These are phyloP conservation scores for Haematococcus sp. DNA, from an alignment of 139 green algal genomes.

Conservation along the genomic window DNA sequence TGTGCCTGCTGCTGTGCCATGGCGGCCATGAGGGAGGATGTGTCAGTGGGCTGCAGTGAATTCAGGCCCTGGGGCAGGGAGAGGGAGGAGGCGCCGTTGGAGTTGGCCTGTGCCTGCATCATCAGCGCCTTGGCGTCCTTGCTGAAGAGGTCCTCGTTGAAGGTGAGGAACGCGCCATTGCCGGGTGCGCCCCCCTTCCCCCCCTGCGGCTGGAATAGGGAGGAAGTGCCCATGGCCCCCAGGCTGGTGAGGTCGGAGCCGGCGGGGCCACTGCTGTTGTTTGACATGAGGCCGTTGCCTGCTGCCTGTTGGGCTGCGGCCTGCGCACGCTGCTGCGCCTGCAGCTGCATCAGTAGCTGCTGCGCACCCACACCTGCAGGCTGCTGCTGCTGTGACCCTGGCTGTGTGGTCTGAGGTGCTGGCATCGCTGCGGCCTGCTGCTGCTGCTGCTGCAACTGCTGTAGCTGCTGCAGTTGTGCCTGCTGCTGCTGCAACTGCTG, in stretches of 20 bases:
- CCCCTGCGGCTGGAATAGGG: slow-evolving; percentile 11
- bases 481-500: not conserved
- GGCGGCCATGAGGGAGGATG: no score
- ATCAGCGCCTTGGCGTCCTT: slow-evolving; percentile 5
- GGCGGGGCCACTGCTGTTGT: no score
- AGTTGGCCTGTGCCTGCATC: not conserved
- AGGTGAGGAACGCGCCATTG: slow-evolving; percentile 26
- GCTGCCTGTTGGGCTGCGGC: slow-evolving; percentile 19
- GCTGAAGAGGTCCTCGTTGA: slow-evolving; percentile 24
- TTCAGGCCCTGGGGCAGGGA: slow-evolving; percentile 11
- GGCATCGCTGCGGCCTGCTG: not conserved
- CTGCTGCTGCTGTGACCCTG: not conserved
- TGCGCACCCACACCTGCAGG: not conserved
- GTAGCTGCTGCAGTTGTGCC: slow-evolving; percentile 9
- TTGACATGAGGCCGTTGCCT: not conserved
- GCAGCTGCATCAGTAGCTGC: slow-evolving; percentile 7
- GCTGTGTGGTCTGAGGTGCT: not conserved
- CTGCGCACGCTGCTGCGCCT: slow-evolving; percentile 2
- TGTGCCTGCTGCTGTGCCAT: no score
- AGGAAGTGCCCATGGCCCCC: not conserved
- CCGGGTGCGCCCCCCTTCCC: not conserved
- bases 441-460: slow-evolving; percentile 5
- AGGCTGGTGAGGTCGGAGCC: no score
- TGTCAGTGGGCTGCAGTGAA: slow-evolving; percentile 3
- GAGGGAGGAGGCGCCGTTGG: not conserved